A percentile compares a stretch with the other conserved stretches of the same genome.
Evolutionary conservation across 192 early-diverging fungal species (phyloP).

Genomic region (Backusella tarrabulga): DNA sequence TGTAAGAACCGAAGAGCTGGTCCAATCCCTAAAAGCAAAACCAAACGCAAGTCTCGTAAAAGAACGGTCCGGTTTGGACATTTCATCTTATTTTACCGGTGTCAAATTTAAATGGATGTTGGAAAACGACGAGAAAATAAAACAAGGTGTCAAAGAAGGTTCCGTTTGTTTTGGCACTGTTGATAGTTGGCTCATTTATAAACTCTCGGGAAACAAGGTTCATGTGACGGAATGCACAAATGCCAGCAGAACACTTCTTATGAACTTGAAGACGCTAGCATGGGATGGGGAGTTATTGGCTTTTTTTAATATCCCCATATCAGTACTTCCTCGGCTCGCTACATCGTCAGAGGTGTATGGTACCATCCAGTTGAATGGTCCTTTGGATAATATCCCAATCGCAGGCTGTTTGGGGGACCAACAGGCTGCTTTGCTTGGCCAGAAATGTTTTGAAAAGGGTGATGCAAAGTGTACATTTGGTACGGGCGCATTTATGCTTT

Average conservation of each 20-base stretch:
- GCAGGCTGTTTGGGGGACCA: constrained; percentile 91
- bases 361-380: constrained; percentile 41
- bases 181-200: constrained; percentile 94
- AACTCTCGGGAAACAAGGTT: constrained; percentile 75
- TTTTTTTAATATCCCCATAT: constrained; percentile 71
- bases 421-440: constrained; percentile 91
- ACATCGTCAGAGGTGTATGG: constrained; percentile 86
- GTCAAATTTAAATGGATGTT: constrained; percentile 92
- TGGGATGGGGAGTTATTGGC: constrained; percentile 74
- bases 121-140: constrained; percentile 73
- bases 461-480: constrained; percentile 96
- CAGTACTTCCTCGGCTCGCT: constrained; percentile 68
- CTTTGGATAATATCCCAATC: constrained; percentile 72
- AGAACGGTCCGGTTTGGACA: constrained; percentile 76
- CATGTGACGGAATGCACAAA: constrained; percentile 94
- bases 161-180: constrained; percentile 84
- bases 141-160: constrained; percentile 67
- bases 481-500: constrained; percentile 94
- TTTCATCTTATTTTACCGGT: constrained; percentile 92
- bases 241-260: constrained; percentile 91
- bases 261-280: constrained; percentile 76
- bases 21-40: constrained; percentile 57
- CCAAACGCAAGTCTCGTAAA: constrained; percentile 21
- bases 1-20: constrained; percentile 76
- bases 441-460: constrained; percentile 81